Base-by-base conservation (phyloP, 805 yeast genomes). In the Sugiyamaella boreocaroliniensis region DNA sequence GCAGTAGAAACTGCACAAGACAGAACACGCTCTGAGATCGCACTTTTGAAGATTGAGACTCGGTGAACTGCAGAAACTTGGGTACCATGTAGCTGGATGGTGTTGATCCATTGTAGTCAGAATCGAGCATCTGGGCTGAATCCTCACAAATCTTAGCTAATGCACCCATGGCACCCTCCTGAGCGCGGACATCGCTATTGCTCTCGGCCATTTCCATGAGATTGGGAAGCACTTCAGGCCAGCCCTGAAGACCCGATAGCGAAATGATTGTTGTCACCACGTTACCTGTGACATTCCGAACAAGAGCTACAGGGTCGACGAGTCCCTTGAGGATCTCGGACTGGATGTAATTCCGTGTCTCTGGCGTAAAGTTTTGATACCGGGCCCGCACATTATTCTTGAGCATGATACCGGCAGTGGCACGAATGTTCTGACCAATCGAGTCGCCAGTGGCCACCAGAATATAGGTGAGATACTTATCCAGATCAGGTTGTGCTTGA, bases 61-160 rank as follows among this genome's bases (percentile, higher is more conserved):
- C 67, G 7, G 77, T 65, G 45, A 86, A 73, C 50, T 75, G 70
- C 45, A 89, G 69, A 50, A 89, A 80, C 50, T 78, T 76, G 14
- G 86, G 84, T 22, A 88, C 75, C 73, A 92, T 74, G 53, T 75
- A 77, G 50, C 79, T 81, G 57, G 85, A 71, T 0, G 96, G 96
- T 51, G 82, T 71, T 53, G 79, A 77, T 4, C 86, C 85, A 51
- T 78, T 73, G 68, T 80, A 79, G 54, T 82, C 85, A 48, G 75
- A 68, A 64, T 87, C 89, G 54, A 93, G 76, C 40, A 77, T 69
- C 45, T 73, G 71, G 8, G 82, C 81, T 26, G 87, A 81, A 69
- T 93, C 99, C 66, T 93, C 99, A 73, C 96, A 88, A 48, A 93
- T 85, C 67, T 90, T 89, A 40, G 85, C 76, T 55, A 93, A 72